Evolutionary conservation across 176 grass and related monocot species (phyloP).

Genomic region (Oryza longistaminata): DNA sequence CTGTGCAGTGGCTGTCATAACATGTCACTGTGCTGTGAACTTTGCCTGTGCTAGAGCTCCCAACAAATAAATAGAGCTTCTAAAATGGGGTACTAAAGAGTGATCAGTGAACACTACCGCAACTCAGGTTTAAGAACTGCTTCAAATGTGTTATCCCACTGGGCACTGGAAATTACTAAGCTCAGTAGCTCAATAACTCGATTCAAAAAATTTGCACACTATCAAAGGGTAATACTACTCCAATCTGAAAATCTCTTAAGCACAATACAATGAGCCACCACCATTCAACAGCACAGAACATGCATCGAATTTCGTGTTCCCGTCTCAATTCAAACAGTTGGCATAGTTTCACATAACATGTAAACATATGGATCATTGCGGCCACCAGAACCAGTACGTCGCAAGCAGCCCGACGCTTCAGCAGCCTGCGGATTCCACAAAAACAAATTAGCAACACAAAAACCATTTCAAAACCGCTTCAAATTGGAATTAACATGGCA

Average conservation of each 20-base stretch:
- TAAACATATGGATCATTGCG: conserved; percentile 43
- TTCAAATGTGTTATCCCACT: not conserved
- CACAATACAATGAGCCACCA: not conserved
- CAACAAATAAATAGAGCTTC: not conserved
- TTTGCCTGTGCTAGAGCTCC: not conserved
- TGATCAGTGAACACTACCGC: not conserved
- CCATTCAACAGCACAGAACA: not conserved
- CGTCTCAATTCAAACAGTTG: not conserved
- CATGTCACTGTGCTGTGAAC: not conserved
- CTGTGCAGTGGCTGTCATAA: not conserved
- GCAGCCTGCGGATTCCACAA: conserved; percentile 33
- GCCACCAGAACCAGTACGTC: conserved; percentile 38
- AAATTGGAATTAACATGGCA: not conserved
- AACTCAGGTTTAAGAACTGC: not conserved
- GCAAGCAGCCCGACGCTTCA: conserved; percentile 44
- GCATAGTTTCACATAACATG: conserved; percentile 42
- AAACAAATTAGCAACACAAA: not conserved
- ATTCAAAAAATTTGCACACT: not conserved
- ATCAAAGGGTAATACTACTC: not conserved
- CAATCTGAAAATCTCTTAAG: not conserved
- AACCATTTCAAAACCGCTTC: conserved; percentile 4
- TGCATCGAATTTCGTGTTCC: not conserved
- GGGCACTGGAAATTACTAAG: not conserved
- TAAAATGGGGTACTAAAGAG: not conserved
- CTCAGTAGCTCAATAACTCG: not conserved